phyloP scores from a whole-genome alignment of 164 flowering plant genomes.

The Magnolia officinalis region DNA sequence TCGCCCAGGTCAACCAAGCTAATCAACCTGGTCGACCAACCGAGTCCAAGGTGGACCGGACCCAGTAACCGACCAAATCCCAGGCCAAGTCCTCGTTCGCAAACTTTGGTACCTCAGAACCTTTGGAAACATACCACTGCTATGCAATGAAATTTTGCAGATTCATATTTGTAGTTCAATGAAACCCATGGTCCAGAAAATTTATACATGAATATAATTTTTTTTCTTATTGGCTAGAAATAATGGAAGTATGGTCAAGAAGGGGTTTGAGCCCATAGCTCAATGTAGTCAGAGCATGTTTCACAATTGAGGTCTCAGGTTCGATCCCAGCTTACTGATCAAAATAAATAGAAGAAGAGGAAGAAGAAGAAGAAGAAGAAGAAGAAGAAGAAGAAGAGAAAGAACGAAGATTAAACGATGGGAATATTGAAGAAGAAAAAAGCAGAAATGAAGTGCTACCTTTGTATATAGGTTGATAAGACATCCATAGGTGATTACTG shows the following conservation, averaged over 20 bases:
- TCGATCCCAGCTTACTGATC: background rate
- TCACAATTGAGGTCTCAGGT: too few species aligned
- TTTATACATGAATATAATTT: background rate
- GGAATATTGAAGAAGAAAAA: background rate
- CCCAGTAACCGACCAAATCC: too few species aligned
- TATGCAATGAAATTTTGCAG: too few species aligned
- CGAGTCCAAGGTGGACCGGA: too few species aligned
- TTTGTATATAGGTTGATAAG: conserved; percentile 80
- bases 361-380: background rate
- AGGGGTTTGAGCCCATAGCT: too few species aligned
- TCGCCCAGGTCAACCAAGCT: too few species aligned
- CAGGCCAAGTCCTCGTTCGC: too few species aligned
- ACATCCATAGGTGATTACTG: conserved; percentile 87
- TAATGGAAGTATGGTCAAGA: too few species aligned
- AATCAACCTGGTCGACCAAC: too few species aligned
- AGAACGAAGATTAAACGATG: background rate
- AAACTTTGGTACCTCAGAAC: too few species aligned
- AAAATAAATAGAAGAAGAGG: background rate
- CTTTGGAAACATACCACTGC: too few species aligned
- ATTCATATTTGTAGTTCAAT: background rate
- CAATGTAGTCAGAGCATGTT: too few species aligned
- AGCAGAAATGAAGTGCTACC: conserved; percentile 31
- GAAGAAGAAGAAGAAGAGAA: background rate
- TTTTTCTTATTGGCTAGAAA: background rate
- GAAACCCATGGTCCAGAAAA: background rate